Evolutionary conservation across 441 rosid genomes (phyloP), one percentile per base, ranked within the genome.

Genomic region (Manihot esculenta): DNA sequence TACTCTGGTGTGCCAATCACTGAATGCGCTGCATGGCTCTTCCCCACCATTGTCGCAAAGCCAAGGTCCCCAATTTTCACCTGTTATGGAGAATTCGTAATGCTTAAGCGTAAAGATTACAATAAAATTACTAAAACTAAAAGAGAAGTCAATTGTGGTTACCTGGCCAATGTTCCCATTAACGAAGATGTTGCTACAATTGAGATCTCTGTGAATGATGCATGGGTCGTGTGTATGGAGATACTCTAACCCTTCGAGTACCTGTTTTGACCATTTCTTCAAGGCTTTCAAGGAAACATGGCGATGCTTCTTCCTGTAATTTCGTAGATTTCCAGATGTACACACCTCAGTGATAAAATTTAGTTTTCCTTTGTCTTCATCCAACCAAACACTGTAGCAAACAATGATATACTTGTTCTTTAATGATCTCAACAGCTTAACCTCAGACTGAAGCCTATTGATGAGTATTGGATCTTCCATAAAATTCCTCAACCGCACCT

Each of bases 1-100:
- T 83, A 91, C 66, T 89, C 97, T 18, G 97, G 95, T 27, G 93
- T 89, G 44, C 91, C 94, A 41, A 91, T 72, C 48, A 91, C 85
- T 68, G 92, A 84, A 65, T 80, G 88, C 26, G 94, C 97, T 47
- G 82, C 82, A 50, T 91, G 92, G 78, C 84, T 88, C 82, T 78
- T 88, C 84, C 87, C 86, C 73, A 85, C 86, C 64, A 82, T 84
- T 65, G 91, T 85, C 45, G 97, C 94, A 63, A 91, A 85, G 26
- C 97, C 97, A 59, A 91, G 89, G 84, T 91, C 97, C 51, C 97
- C 97, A 26, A 91, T 89, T 79, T 91, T 91, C 71, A 91, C 90
- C 75, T 89, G 61, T n/a, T 26, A 55, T 13, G 33, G 30, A 56
- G 12, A 70, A 58, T 68, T 38, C 17, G 70, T 48, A 49, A 26